phyloP scores from a whole-genome alignment of 2,329 filamentous ascomycete species.

The Aureobasidium musti region DNA sequence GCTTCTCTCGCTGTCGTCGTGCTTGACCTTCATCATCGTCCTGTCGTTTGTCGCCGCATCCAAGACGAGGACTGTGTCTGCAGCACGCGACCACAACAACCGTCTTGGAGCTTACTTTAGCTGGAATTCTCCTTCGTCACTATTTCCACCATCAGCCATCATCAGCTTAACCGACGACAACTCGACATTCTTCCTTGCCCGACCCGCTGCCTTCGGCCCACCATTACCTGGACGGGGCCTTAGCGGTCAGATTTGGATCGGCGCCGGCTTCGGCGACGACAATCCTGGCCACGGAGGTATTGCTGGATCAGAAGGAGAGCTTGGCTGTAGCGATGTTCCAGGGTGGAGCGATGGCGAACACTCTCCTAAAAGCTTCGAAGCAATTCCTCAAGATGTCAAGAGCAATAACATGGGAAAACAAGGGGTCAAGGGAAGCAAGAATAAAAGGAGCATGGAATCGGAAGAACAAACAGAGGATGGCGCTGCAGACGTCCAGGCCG shows the following conservation, averaged over 20 bases:
- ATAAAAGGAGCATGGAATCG: constrained; percentile 32
- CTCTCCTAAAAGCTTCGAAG: constrained; percentile 32
- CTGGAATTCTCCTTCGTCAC: constrained; percentile 67
- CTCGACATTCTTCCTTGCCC: constrained; percentile 91
- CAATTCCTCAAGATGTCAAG: constrained; percentile 42
- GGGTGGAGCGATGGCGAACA: constrained; percentile 70
- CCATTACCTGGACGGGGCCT: constrained; percentile 72
- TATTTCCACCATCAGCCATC: constrained; percentile 93
- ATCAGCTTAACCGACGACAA: constrained; percentile 98
- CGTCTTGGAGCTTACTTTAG: constrained; percentile 48
- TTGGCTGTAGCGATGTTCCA: constrained; percentile 92
- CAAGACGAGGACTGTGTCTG: constrained; percentile 29
- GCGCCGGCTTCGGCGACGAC: constrained; percentile 86
- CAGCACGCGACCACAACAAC: constrained; percentile 35
- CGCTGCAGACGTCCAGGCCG: constrained; percentile 50
- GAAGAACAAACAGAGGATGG: constrained; percentile 24
- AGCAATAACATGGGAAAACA: constrained; percentile 33
- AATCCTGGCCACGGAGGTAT: constrained; percentile 60
- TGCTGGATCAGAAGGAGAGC: constrained; percentile 69
- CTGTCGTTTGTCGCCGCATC: constrained; percentile 46
- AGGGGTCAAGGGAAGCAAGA: constrained; percentile 35
- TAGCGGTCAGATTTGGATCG: constrained; percentile 90
- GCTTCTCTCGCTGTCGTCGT: constrained; percentile 48
- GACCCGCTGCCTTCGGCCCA: constrained; percentile 91
- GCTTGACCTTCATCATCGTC: constrained; percentile 47